phyloP scores from a whole-genome alignment of 306 rosid genomes.

The Senna siamea region DNA sequence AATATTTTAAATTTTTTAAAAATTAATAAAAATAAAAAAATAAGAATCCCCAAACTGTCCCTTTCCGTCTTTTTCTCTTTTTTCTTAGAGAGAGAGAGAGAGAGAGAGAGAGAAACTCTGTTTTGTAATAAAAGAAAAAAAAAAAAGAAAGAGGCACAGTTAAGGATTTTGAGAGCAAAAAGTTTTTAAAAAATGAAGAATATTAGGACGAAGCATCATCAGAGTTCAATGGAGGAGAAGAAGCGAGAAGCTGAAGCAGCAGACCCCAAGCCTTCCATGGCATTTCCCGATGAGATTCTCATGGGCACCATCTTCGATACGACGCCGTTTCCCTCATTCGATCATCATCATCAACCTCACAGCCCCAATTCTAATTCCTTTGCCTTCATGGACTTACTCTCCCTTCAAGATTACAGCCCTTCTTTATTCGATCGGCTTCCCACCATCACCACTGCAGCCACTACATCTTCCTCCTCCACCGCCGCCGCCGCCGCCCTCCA shows the following conservation, averaged over 20 bases:
- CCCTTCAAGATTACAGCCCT: conserved; percentile 38
- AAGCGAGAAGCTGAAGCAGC: conserved; percentile 19
- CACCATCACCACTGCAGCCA: neutral
- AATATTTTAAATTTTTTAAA: no score
- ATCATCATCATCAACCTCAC: conserved; percentile 9
- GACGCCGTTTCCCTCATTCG: conserved; percentile 38
- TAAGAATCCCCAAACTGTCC: conserved; percentile 37
- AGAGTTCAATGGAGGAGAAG: conserved; percentile 49
- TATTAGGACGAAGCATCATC: conserved; percentile 39
- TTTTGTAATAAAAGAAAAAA: conserved; percentile 32
- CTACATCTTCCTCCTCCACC: neutral
- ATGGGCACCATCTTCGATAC: conserved; percentile 52
- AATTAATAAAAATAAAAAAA: no score
- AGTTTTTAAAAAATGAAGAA: conserved; percentile 45
- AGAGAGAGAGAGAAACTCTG: no score
- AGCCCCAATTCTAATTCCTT: conserved; percentile 13
- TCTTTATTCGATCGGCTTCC: conserved; percentile 59
- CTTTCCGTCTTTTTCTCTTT: neutral
- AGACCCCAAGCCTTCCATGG: conserved; percentile 40
- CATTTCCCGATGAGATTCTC: conserved; percentile 59
- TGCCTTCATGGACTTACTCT: conserved; percentile 57
- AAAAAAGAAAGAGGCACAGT: conserved; percentile 30
- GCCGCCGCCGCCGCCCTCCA: neutral
- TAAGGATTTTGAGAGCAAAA: conserved; percentile 48
- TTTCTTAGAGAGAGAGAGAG: no score